A percentile compares a stretch with the other conserved stretches of the same genome.
Conservation (phyloP, 163 green algal species). For the Scenedesmus sp. region DNA sequence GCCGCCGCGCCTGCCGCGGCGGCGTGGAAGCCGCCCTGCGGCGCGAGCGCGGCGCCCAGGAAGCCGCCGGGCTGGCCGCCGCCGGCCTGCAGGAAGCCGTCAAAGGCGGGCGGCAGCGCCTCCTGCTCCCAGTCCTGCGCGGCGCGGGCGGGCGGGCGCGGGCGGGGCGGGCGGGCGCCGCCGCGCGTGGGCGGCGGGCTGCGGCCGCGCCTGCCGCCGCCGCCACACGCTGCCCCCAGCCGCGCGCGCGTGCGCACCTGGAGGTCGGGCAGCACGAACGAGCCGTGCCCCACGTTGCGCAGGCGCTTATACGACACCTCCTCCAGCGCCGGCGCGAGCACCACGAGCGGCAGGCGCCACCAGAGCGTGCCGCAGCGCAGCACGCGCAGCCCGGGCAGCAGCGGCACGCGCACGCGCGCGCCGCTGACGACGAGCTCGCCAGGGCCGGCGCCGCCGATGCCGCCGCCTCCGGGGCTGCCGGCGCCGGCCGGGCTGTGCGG, state of each 20-base stretch:
- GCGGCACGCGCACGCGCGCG: slow-evolving; percentile 3
- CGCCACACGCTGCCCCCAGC: too few relatives aligned
- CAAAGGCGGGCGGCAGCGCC: slow-evolving; percentile 19
- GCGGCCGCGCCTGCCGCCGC: too few relatives aligned
- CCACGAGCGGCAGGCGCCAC: slow-evolving; percentile 33
- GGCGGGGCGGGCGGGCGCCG: too few relatives aligned
- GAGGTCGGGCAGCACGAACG: slow-evolving; percentile 26
- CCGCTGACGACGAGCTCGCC: neutral
- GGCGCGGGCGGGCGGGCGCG: neutral
- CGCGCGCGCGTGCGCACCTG: neutral
- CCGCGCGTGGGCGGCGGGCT: neutral
- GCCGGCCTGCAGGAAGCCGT: neutral
- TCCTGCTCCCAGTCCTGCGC: neutral
- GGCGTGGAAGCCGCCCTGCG: slow-evolving; percentile 11
- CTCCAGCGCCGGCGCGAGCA: slow-evolving; percentile 6
- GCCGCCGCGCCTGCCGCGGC: neutral
- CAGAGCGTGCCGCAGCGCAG: slow-evolving; percentile 14
- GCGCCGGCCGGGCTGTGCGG: slow-evolving; percentile 6
- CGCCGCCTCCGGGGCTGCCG: neutral
- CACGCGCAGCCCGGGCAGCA: slow-evolving; percentile 31
- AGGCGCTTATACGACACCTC: slow-evolving; percentile 29
- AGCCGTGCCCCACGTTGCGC: slow-evolving; percentile 25
- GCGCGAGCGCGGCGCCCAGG: neutral
- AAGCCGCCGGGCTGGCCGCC: neutral
- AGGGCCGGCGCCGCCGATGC: neutral